These are phyloP conservation scores for Penicillium sp. DNA, from an alignment of 2,329 filamentous ascomycete species.

Conservation along the genomic window DNA sequence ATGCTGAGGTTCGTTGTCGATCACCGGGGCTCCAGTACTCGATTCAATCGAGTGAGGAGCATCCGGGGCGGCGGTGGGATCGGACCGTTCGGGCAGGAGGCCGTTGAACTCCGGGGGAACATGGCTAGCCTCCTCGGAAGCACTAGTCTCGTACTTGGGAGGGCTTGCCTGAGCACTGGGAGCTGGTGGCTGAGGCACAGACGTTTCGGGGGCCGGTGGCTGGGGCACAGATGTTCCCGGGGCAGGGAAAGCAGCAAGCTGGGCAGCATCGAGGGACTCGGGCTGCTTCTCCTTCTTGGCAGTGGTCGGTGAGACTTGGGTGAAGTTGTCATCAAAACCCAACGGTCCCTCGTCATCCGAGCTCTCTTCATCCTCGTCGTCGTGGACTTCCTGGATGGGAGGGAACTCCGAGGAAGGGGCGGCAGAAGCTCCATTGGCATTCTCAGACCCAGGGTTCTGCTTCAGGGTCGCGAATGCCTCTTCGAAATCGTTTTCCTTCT, in stretches of 20 bases:
- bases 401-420: slow-evolving; percentile 69
- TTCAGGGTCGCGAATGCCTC: slow-evolving; percentile 48
- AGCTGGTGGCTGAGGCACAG: slow-evolving; percentile 47
- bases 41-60: slow-evolving; percentile 41
- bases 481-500: slow-evolving; percentile 48
- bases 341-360: slow-evolving; percentile 62
- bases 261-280: slow-evolving; percentile 38
- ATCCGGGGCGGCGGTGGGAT: slow-evolving; percentile 41
- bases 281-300: slow-evolving; percentile 28
- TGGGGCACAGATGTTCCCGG: slow-evolving; percentile 40
- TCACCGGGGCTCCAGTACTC: slow-evolving; percentile 36
- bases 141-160: slow-evolving; percentile 36
- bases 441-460: slow-evolving; percentile 47
- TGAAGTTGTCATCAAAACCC: slow-evolving; percentile 93
- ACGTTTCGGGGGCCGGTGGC: slow-evolving; percentile 48
- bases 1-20: slow-evolving; percentile 34
- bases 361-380: slow-evolving; percentile 80
- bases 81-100: slow-evolving; percentile 39
- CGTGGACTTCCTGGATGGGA: slow-evolving; percentile 80
- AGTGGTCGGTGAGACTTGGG: slow-evolving; percentile 55
- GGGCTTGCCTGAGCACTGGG: slow-evolving; percentile 59
- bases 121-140: slow-evolving; percentile 24
- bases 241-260: slow-evolving; percentile 38
- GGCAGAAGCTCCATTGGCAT: slow-evolving; percentile 28
- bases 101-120: slow-evolving; percentile 41